Evolutionary conservation across 345 rosid species (phyloP), one percentile per base, ranked within the genome.

Genomic region (Heritiera fomes): DNA sequence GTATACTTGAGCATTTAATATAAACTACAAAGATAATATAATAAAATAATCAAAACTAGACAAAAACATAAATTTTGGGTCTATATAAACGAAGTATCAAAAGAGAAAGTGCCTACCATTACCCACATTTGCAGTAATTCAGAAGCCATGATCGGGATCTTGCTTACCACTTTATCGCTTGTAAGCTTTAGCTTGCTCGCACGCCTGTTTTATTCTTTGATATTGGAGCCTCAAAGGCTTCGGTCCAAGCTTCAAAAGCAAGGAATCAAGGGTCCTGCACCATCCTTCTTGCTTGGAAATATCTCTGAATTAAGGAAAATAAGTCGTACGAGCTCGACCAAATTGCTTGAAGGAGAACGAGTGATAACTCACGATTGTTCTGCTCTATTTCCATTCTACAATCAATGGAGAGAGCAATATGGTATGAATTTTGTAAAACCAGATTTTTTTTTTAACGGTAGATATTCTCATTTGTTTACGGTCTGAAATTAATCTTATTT

Each of bases 201-300:
- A 69, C 12, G 14, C 2, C 34, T 69, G 53, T 43, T 46, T 4
- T 14, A 69, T n/a, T 2, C 38, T 7, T 14, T 69, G 7, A 46
- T 69, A 2, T 7, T 73, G 43, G 82, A 80, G 79, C 90, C 90
- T 20, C 49, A 43, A 52, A 83, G 78, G 79, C 78, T 82, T 32
- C 75, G 87, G 17, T 62, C 78, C 20, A 53, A 67, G 70, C 73
- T 87, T 4, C 76, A 70, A 68, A 83, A 80, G 69, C 86, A 87
- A 46, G 87, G 90, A 18, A 80, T 87, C 40, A 12, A 20, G 0
- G 90, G 90, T 18, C 90, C 90, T n/a, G 30, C 76, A 2, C 85
- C 83, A 1, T 12, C 82, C 0, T 63, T 85, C 23, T 43, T 87
- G 65, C 78, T 87, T 8, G 90, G 90, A 56, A 87, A 87, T 62